Conservation (phyloP, 2,329 filamentous ascomycete species). For the Cladophialophora immunda region DNA sequence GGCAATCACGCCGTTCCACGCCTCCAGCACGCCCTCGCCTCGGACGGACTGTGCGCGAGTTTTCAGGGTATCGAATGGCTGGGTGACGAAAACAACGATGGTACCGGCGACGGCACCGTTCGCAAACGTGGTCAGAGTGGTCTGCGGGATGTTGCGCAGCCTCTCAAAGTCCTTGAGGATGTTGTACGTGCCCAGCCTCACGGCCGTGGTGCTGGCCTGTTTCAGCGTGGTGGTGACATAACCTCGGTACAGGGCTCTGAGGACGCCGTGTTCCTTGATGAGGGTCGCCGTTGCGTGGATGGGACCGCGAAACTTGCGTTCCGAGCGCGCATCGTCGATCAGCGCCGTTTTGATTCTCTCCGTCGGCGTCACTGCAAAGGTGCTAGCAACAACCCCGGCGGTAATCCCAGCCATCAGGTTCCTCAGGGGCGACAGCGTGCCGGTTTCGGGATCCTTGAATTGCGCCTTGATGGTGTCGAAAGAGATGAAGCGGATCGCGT, state of each 20-base stretch:
- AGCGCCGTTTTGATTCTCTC: conserved; percentile 74
- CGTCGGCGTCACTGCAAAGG: conserved; percentile 72
- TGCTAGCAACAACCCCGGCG: conserved; percentile 68
- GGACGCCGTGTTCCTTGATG: conserved; percentile 61
- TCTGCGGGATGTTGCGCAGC: conserved; percentile 58
- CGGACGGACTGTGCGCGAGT: conserved; percentile 59
- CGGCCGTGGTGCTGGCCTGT: conserved; percentile 68
- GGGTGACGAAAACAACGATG: conserved; percentile 53
- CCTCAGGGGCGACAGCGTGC: conserved; percentile 62
- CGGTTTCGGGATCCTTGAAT: conserved; percentile 64
- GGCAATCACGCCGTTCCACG: conserved; percentile 61
- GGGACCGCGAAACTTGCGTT: conserved; percentile 59
- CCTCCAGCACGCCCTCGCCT: conserved; percentile 66
- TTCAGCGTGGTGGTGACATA: conserved; percentile 69
- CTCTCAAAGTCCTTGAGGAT: conserved; percentile 68
- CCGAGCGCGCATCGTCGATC: conserved; percentile 66
- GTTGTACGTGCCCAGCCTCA: conserved; percentile 70
- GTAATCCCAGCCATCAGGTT: conserved; percentile 72
- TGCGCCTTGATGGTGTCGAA: conserved; percentile 69
- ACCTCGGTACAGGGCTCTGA: conserved; percentile 64
- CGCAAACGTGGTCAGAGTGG: conserved; percentile 64
- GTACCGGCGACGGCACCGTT: conserved; percentile 69
- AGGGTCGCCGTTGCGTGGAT: conserved; percentile 62
- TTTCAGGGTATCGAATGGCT: conserved; percentile 56
- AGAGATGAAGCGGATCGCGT: conserved; percentile 71